A percentile compares a stretch with the other conserved stretches of the same genome.
These are phyloP conservation scores for Gossypium davidsonii DNA, from an alignment of 441 rosid species.

Conservation along the genomic window DNA sequence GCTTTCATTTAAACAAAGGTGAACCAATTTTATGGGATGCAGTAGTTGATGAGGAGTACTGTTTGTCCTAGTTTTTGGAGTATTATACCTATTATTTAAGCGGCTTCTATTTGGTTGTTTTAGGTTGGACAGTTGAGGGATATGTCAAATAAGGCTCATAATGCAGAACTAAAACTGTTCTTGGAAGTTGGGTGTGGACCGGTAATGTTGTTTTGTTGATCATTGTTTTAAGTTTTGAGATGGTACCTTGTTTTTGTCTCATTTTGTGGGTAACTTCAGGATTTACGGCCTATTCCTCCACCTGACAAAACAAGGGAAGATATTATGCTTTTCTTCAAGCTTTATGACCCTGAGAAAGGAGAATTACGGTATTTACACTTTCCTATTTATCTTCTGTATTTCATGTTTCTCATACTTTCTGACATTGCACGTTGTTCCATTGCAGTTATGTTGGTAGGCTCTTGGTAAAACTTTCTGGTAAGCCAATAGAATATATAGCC, in stretches of 20 bases:
- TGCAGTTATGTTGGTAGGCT: constrained; percentile 79
- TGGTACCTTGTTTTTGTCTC: not conserved
- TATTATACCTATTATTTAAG: not conserved
- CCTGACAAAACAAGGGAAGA: constrained; percentile 77
- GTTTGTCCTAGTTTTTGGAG: not conserved
- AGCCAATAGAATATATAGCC: constrained; percentile 67
- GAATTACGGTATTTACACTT: constrained; percentile 58
- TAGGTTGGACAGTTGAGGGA: constrained; percentile 96
- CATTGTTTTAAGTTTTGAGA: not conserved
- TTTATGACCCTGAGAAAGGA: constrained; percentile 72
- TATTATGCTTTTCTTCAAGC: constrained; percentile 83
- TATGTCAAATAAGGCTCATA: constrained; percentile 64
- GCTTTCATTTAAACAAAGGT: not conserved
- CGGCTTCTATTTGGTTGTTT: constrained; percentile 11
- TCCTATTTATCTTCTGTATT: not conserved
- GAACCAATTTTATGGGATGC: not conserved
- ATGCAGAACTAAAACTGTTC: constrained; percentile 82
- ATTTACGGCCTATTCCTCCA: constrained; percentile 57
- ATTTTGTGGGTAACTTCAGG: constrained; percentile 40
- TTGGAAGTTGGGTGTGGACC: constrained; percentile 77
- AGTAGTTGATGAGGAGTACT: not conserved
- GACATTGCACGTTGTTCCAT: constrained; percentile 17
- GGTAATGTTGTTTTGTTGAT: constrained; percentile 35
- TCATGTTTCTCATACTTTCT: constrained; percentile 8
- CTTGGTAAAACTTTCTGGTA: constrained; percentile 67